Conservation (phyloP, 441 rosid genomes). For the Adansonia grandidieri region DNA sequence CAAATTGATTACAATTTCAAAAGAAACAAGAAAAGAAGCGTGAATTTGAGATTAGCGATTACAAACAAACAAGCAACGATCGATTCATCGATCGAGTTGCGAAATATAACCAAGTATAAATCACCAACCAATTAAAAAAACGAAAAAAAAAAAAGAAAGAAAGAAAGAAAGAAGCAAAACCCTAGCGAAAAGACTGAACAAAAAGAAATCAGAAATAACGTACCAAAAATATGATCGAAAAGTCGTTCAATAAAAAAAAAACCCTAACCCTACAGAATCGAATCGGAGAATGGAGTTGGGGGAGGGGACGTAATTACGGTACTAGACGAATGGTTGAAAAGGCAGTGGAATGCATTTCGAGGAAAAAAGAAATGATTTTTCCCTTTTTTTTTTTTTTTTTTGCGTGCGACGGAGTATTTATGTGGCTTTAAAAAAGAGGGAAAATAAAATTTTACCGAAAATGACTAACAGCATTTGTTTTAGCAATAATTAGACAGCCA, state of each 20-base stretch:
- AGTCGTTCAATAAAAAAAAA: not conserved
- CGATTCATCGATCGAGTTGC: not conserved
- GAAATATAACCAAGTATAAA: not conserved
- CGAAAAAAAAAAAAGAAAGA: no score
- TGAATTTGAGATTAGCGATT: not conserved
- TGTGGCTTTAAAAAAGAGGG: no score
- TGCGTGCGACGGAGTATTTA: no score
- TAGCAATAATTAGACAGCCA: no score
- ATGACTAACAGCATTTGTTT: no score
- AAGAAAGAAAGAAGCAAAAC: not conserved
- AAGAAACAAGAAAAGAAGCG: not conserved
- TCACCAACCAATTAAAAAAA: not conserved
- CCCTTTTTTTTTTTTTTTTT: no score
- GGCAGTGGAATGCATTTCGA: not conserved
- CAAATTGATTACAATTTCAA: not conserved
- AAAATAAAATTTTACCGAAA: no score
- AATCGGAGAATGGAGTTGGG: not conserved
- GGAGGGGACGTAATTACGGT: not conserved
- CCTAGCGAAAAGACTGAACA: not conserved
- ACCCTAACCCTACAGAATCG: constrained; percentile 6
- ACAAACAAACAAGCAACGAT: not conserved
- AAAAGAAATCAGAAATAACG: not conserved
- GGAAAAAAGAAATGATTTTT: not conserved
- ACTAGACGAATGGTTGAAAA: constrained; percentile 11
- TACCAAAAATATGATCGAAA: not conserved